A percentile compares a stretch with the other conserved stretches of the same genome.
phyloP scores from a whole-genome alignment of 2,329 filamentous ascomycete species.

The Arthroderma sp. region DNA sequence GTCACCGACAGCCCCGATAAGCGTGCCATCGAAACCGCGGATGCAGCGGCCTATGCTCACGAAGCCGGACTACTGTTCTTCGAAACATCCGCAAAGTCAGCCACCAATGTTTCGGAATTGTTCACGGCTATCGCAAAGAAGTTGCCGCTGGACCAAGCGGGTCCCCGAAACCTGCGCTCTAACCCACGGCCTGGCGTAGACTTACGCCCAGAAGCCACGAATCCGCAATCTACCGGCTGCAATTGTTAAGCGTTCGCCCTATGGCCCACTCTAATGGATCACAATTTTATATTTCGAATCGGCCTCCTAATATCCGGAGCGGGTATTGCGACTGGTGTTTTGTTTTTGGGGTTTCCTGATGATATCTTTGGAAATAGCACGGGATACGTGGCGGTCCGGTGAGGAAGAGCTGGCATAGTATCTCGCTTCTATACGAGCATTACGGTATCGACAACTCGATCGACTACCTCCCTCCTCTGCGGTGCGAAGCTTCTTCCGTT shows the following conservation, averaged over 20 bases:
- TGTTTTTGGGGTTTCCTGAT: no score
- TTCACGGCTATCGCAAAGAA: conserved; percentile 98
- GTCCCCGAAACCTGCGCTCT: conserved; percentile 69
- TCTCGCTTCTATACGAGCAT: no score
- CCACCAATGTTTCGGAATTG: conserved; percentile 86
- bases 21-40: conserved; percentile 74
- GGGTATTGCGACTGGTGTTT: no score
- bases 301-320: no score
- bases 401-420: no score
- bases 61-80: conserved; percentile 95
- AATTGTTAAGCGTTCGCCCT: conserved; percentile 41
- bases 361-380: no score
- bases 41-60: conserved; percentile 87
- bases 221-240: conserved; percentile 48
- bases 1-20: conserved; percentile 92
- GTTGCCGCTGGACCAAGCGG: conserved; percentile 86
- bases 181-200: conserved; percentile 53
- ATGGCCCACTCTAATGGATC: no score
- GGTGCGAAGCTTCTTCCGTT: no score
- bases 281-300: no score
- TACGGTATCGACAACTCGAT: no score
- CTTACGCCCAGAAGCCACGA: conserved; percentile 49
- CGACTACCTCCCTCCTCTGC: no score
- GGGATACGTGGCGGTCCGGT: no score
- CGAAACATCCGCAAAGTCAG: conserved; percentile 94